Percentiles rank a stretch among this genome's conserved stretches.
These are phyloP conservation scores for Diaporthe sp. DNA, from an alignment of 2,329 filamentous ascomycete genomes.

Conservation along the genomic window DNA sequence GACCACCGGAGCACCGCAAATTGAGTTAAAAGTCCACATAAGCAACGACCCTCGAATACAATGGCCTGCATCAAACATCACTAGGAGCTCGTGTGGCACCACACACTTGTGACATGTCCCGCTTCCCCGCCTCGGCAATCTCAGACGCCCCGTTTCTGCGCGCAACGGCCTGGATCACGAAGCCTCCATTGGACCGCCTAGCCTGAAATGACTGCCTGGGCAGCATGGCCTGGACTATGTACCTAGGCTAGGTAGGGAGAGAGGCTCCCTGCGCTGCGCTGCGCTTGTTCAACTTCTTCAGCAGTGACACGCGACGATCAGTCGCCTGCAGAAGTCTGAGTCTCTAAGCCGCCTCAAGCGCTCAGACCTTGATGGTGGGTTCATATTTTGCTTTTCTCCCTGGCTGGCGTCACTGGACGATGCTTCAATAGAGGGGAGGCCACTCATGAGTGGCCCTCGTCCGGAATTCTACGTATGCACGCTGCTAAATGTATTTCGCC, in stretches of 20 bases:
- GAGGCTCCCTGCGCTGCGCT: not conserved
- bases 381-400: constrained; percentile 20
- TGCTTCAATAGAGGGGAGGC: not conserved
- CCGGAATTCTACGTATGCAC: not conserved
- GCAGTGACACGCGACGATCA: constrained; percentile 10
- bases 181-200: constrained; percentile 9
- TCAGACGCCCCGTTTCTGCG: constrained; percentile 4
- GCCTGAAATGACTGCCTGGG: not conserved
- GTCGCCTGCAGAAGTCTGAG: constrained; percentile 3
- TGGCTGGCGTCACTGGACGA: not conserved
- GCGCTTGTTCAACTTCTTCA: constrained; percentile 9
- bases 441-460: not conserved
- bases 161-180: constrained; percentile 19
- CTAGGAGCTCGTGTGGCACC: not conserved
- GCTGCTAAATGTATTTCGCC: not conserved
- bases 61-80: not conserved
- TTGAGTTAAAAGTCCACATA: not conserved
- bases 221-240: not conserved
- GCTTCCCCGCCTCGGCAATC: constrained; percentile 30
- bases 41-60: constrained; percentile 5
- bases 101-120: not conserved
- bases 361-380: constrained; percentile 19
- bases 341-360: constrained; percentile 14
- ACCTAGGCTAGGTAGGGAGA: not conserved
- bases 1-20: not conserved